phyloP scores from a whole-genome alignment of 768 basidiomycete species.

The Imleria badia region DNA sequence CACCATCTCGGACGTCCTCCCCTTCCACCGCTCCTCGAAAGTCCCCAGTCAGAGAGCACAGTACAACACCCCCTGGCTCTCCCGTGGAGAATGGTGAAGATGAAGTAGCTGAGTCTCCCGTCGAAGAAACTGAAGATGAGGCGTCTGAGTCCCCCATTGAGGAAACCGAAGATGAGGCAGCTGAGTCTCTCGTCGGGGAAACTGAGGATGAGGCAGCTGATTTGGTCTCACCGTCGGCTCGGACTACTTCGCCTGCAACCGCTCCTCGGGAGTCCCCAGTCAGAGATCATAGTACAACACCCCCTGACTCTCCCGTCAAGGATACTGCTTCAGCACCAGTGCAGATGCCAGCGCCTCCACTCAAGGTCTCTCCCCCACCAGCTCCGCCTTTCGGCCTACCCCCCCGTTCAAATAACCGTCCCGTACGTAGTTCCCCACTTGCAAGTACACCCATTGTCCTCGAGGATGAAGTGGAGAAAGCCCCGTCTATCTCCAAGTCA shows the following conservation, averaged over 20 bases:
- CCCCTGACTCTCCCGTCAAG: conserved; percentile 61
- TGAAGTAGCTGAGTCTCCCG: too few species aligned
- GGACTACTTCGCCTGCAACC: conserved; percentile 22
- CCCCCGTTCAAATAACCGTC: conserved; percentile 53
- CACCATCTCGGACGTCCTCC: conserved; percentile 30
- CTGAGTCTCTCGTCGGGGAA: too few species aligned
- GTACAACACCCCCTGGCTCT: conserved; percentile 67
- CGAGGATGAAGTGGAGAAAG: conserved; percentile 33
- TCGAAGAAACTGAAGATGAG: too few species aligned
- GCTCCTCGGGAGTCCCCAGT: conserved; percentile 30
- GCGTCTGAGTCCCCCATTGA: too few species aligned
- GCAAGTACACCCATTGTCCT: conserved; percentile 54
- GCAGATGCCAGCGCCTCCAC: conserved; percentile 16
- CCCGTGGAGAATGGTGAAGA: conserved; percentile 41
- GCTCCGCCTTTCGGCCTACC: conserved; percentile 43
- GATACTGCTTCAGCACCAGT: conserved; percentile 26
- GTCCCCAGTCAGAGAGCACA: conserved; percentile 40
- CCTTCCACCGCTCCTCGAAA: conserved; percentile 20
- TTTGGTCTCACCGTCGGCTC: conserved; percentile 32
- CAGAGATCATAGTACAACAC: conserved; percentile 54
- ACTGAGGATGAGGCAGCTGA: conserved; percentile 30
- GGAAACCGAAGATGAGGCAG: too few species aligned
- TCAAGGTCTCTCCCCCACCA: conserved; percentile 17
- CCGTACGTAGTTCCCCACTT: conserved; percentile 74
- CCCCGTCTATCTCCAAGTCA: conserved; percentile 15